Base-by-base conservation (phyloP, 352 stramenopile genomes). In the Globisporangium radiosum region DNA sequence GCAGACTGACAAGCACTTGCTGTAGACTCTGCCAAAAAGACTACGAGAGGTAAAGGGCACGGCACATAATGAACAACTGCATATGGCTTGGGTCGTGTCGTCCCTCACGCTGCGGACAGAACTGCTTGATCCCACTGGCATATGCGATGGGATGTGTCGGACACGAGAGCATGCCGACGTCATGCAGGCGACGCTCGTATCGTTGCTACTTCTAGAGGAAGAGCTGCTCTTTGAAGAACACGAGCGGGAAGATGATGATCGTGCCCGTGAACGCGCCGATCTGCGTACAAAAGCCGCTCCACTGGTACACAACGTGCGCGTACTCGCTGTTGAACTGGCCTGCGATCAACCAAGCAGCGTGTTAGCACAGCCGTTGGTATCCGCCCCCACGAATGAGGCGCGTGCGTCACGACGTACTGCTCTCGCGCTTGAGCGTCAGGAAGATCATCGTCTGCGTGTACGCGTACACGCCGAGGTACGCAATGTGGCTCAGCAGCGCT, bases 391-490 rank as follows among this genome's bases (percentile, higher is more conserved):
- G 25, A 33, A 33, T 33, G 25, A 33, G 25, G 25, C 25, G 25
- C 25, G 25, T 33, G 9, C 25, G 4, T 48, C 15, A 55, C 0
- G 36, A 50, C 67, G 15, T 54, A 85, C 75, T 49, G 44, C 65
- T 77, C 53, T 68, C 57, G 19, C 75, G 78, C 64, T 90, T 87
- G 50, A 90, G 66, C 0, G 74, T 87, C 14, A 86, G 60, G 57
- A 82, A 90, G 17, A 87, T 66, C 78, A 88, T 90, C 8, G 81
- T 90, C 60, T 90, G 78, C 4, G 81, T 86, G 69, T 88, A 90
- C 1, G 78, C 68, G 53, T 78, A 87, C 8, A 76, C 54, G 15
- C 76, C 66, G 17, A 90, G 67, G 59, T 80, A 90, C n/a, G 59
- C 52, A 10, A 86, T 66, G 47, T 90, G 79, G 19, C 64, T 63